A percentile compares a stretch with the other conserved stretches of the same genome.
phyloP scores from a whole-genome alignment of 495 filamentous ascomycete species.

The Cryomyces antarcticus region DNA sequence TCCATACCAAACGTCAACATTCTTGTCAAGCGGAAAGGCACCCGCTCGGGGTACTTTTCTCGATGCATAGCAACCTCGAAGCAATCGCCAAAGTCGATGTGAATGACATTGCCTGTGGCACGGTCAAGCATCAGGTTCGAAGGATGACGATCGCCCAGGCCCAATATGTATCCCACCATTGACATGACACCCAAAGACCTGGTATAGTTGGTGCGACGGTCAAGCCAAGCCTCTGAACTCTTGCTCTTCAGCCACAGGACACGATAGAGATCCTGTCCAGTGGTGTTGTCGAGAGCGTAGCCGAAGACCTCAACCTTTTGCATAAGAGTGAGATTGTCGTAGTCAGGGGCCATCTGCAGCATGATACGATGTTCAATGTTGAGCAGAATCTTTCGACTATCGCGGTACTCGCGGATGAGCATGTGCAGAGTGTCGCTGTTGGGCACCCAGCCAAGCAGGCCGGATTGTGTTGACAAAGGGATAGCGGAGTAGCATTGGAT shows the following conservation, averaged over 20 bases:
- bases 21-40: constrained; percentile 89
- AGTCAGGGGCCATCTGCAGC: constrained; percentile 98
- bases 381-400: constrained; percentile 86
- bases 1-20: constrained; percentile 99
- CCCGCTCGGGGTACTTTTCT: constrained; percentile 94
- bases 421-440: constrained; percentile 95
- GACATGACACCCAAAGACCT: constrained; percentile 96
- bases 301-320: constrained; percentile 99
- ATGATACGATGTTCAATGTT: constrained; percentile 99
- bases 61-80: constrained; percentile 99
- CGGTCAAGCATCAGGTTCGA: constrained; percentile 94
- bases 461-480: constrained; percentile 86
- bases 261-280: constrained; percentile 91
- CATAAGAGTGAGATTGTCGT: constrained; percentile 96
- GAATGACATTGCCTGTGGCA: constrained; percentile 85
- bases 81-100: constrained; percentile 98
- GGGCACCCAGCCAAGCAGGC: constrained; percentile 88
- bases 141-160: constrained; percentile 86
- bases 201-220: constrained; percentile 92
- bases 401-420: constrained; percentile 89
- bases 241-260: constrained; percentile 98
- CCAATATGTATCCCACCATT: constrained; percentile 99
- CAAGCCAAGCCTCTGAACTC: constrained; percentile 92
- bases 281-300: constrained; percentile 96
- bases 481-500: constrained; percentile 91